Evolutionary conservation across 345 rosid genomes (phyloP).

Genomic region (Cardiospermum halicacabum): DNA sequence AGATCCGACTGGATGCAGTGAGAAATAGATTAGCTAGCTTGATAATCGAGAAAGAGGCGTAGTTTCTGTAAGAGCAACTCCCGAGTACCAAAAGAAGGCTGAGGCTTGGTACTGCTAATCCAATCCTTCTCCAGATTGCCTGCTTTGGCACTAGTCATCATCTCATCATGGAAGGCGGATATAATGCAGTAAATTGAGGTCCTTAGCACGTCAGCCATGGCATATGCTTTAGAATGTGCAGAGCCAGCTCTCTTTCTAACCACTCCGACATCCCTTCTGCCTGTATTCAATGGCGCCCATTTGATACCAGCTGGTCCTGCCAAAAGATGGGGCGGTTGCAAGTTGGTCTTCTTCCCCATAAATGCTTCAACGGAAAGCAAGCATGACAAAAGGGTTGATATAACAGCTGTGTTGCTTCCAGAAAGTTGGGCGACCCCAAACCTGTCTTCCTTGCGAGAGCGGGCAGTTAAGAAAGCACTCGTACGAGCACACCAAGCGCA

Average conservation of each 20-base stretch:
- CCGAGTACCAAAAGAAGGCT: constrained; percentile 56
- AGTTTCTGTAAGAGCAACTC: constrained; percentile 71
- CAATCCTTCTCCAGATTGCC: constrained; percentile 80
- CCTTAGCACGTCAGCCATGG: constrained; percentile 67
- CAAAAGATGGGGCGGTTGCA: constrained; percentile 58
- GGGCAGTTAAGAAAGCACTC: constrained; percentile 59
- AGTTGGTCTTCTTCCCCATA: constrained; percentile 74
- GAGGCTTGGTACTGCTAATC: constrained; percentile 47
- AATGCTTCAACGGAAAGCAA: constrained; percentile 75
- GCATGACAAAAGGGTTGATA: constrained; percentile 72
- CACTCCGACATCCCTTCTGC: constrained; percentile 50
- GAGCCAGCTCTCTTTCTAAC: constrained; percentile 48
- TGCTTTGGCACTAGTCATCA: constrained; percentile 55
- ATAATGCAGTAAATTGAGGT: constrained; percentile 69
- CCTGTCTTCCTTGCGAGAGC: constrained; percentile 74
- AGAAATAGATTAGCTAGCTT: constrained; percentile 43
- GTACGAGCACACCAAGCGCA: constrained; percentile 81
- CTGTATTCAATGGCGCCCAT: constrained; percentile 55
- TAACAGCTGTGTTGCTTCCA: constrained; percentile 67
- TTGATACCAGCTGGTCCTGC: constrained; percentile 67
- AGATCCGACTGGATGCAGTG: neutral
- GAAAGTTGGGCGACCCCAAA: constrained; percentile 93
- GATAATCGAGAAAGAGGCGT: constrained; percentile 67
- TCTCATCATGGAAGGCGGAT: constrained; percentile 68
- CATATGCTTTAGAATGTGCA: constrained; percentile 54